Conservation (phyloP, 2,329 filamentous ascomycete genomes). For the Pyrenochaeta sp. region DNA sequence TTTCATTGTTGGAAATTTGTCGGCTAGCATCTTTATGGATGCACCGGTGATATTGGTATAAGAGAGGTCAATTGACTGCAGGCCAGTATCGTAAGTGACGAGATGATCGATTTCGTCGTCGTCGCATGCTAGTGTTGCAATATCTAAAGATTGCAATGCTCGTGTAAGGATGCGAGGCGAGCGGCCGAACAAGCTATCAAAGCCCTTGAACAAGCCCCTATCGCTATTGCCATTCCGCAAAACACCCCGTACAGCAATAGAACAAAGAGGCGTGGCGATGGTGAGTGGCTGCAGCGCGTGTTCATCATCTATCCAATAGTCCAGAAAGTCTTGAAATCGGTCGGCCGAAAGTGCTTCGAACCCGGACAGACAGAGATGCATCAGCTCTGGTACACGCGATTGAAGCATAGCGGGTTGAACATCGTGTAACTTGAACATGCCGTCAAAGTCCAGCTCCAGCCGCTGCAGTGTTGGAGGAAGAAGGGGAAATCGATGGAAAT, state of each 20-base stretch:
- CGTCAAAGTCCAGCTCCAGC: conserved; percentile 14
- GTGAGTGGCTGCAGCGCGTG: not conserved
- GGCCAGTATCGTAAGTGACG: conserved; percentile 23
- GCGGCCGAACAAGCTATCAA: conserved; percentile 11
- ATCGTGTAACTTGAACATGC: not conserved
- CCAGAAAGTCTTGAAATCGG: conserved; percentile 21
- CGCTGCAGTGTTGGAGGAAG: conserved; percentile 28
- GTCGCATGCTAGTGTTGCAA: conserved; percentile 24
- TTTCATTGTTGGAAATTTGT: conserved; percentile 34
- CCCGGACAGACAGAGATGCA: conserved; percentile 25
- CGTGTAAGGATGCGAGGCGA: conserved; percentile 36
- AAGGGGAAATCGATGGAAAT: conserved; percentile 1
- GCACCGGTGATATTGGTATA: conserved; percentile 52
- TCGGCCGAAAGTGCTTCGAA: conserved; percentile 8
- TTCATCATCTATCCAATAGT: conserved; percentile 6
- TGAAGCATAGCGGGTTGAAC: not conserved
- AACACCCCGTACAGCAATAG: conserved; percentile 9
- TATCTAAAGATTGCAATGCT: conserved; percentile 20
- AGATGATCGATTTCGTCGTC: conserved; percentile 46
- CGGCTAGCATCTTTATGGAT: conserved; percentile 49
- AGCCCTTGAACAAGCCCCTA: conserved; percentile 7
- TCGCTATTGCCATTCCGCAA: not conserved
- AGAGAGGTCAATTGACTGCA: conserved; percentile 45
- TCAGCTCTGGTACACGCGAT: conserved; percentile 21
- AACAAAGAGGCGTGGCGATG: conserved; percentile 6